Evolutionary conservation across 2,329 filamentous ascomycete species (phyloP), one percentile per base, ranked within the genome.

Genomic region (Trichophyton rubrum): DNA sequence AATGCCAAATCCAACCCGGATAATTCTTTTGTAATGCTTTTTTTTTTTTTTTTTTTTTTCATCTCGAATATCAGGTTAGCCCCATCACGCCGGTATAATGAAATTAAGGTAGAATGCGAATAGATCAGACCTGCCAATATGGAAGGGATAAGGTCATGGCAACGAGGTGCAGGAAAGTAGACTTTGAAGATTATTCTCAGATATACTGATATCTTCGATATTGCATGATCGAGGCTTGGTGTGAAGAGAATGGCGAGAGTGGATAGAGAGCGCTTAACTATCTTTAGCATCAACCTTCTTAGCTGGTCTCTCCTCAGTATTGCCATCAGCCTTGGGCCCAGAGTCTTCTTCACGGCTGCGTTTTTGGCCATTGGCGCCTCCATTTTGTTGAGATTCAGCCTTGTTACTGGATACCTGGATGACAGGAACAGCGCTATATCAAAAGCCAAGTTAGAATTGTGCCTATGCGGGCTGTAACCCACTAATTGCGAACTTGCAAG

Each of bases 201-300:
- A 20, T 33, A 20, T 55, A 17, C 30, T n/a, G 27, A 55, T 35
- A 38, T 38, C 33, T 38, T 38, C 33, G 9, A 38, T 38, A 55
- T 55, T 11, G 27, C 5, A 27, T 9, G 33, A 33, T 13, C 33
- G 27, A 55, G 11, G 51, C 51, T 15, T 15, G 9, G 7, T 15
- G 22, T 15, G 55, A 56, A 56, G 17, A 5, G 1, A 27, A n/a
- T 43, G 6, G 24, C 40, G 15, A 17, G 35, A 9, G 8, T 1
- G 38, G 8, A 27, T n/a, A 22, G 33, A 56, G 9, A 24, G 49
- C 35, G 13, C 27, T 69, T 70, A 74, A 38, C 59, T 65, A 65
- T 75, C 72, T 69, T 77, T 77, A 59, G 69, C 66, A 66, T 79
- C 78, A 43, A 77, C 72, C 68, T 80, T 80, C 71, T 80, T 80